Conservation (phyloP, 306 rosid species). For the Prunus fruticosa region DNA sequence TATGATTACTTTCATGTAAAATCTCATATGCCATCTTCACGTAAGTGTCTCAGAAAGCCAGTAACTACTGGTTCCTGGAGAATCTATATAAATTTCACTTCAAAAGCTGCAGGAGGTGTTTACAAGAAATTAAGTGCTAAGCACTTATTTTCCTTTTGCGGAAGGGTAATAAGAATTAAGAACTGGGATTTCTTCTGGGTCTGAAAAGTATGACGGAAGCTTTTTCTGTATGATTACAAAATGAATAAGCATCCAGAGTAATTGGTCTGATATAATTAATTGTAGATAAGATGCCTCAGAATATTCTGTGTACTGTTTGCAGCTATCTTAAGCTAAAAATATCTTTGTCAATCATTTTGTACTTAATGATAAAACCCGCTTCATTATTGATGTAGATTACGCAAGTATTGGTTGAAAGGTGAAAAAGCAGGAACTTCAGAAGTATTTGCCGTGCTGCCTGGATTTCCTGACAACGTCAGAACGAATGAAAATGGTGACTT, state of each 20-base stretch:
- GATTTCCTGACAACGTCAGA: constrained; percentile 86
- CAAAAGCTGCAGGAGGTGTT: neutral
- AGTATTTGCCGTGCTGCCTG: constrained; percentile 71
- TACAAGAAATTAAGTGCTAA: neutral
- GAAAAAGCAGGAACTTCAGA: constrained; percentile 80
- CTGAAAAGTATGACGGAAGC: too few species aligned
- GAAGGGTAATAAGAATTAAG: neutral
- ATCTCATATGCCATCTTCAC: neutral
- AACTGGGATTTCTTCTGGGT: too few species aligned
- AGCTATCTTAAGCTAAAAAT: neutral
- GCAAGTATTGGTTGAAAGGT: constrained; percentile 85
- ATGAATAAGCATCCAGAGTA: neutral
- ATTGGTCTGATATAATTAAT: neutral
- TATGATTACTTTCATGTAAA: neutral
- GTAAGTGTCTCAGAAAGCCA: neutral
- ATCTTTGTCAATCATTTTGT: neutral
- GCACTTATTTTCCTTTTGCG: neutral
- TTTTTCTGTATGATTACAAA: neutral
- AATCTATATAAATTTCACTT: neutral
- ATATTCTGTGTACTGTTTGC: neutral
- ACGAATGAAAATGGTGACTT: constrained; percentile 77
- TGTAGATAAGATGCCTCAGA: neutral
- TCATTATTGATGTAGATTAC: constrained; percentile 41
- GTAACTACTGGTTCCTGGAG: neutral
- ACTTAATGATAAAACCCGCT: neutral